Percentiles rank a stretch among this genome's conserved stretches.
Conservation (phyloP, 352 stramenopile species). For the Phytophthora quininea region DNA sequence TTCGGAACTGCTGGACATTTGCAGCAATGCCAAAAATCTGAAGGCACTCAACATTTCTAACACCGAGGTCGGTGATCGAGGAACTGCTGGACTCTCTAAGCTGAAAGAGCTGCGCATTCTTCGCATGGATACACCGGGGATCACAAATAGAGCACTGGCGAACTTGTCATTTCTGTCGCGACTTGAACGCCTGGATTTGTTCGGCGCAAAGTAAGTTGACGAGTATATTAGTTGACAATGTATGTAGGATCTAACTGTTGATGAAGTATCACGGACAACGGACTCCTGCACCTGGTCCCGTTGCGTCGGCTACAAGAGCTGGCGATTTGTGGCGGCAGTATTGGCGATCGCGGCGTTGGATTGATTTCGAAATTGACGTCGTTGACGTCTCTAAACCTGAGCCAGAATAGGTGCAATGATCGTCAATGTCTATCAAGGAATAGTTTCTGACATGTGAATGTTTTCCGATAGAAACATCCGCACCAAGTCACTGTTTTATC, state of each 20-base stretch:
- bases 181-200: slow-evolving; percentile 73
- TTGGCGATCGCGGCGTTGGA: slow-evolving; percentile 74
- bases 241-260: slow-evolving; percentile 2
- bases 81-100: slow-evolving; percentile 50
- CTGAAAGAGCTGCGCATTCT: slow-evolving; percentile 65
- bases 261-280: slow-evolving; percentile 69
- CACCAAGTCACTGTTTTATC: slow-evolving; percentile 63
- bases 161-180: slow-evolving; percentile 59
- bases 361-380: slow-evolving; percentile 78
- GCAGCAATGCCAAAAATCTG: slow-evolving; percentile 46
- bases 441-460: background rate
- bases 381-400: slow-evolving; percentile 79
- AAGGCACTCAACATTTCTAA: slow-evolving; percentile 69
- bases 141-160: slow-evolving; percentile 67
- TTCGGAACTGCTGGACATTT: slow-evolving; percentile 63
- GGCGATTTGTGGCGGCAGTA: slow-evolving; percentile 68
- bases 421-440: background rate
- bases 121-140: slow-evolving; percentile 62
- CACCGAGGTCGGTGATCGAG: slow-evolving; percentile 72
- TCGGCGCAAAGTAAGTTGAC: slow-evolving; percentile 65
- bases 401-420: slow-evolving; percentile 66
- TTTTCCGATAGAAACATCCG: slow-evolving; percentile 66
- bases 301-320: slow-evolving; percentile 62
- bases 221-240: slow-evolving; percentile 2
- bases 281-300: slow-evolving; percentile 62